A percentile compares a stretch with the other conserved stretches of the same genome.
Evolutionary conservation across 2,329 filamentous ascomycete species (phyloP).

Genomic region (Colletotrichum sp.): DNA sequence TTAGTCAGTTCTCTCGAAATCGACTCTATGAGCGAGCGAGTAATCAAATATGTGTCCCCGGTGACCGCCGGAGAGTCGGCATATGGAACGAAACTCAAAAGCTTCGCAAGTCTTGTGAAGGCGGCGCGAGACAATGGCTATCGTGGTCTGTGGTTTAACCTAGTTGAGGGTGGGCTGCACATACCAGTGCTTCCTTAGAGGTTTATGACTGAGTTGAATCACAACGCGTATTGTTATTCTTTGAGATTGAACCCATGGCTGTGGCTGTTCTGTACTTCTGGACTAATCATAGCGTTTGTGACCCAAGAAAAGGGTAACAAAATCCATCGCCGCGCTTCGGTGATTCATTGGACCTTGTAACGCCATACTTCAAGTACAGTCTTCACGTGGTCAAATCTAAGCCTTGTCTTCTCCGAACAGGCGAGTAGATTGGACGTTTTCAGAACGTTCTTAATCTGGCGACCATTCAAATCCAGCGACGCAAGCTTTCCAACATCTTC

Average conservation of each 20-base stretch:
- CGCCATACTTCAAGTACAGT: not conserved
- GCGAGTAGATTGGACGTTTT: not conserved
- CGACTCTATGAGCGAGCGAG: not conserved
- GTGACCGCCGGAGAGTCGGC: not conserved
- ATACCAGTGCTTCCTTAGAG: not conserved
- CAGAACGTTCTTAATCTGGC: not conserved
- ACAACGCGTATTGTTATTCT: not conserved
- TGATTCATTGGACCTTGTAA: not conserved
- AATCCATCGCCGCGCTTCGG: not conserved
- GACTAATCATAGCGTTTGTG: rapidly evolving
- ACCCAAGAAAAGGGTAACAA: not conserved
- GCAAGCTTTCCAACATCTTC: not conserved
- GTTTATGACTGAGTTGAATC: not conserved
- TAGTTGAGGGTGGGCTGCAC: not conserved
- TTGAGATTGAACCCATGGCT: not conserved
- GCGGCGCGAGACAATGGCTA: not conserved
- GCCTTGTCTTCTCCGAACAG: not conserved
- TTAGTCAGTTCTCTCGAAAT: not conserved
- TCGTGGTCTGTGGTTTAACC: not conserved
- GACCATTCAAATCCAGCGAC: not conserved
- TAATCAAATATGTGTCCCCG: not conserved
- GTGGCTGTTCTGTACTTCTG: not conserved
- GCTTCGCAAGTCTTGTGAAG: not conserved
- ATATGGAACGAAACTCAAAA: not conserved
- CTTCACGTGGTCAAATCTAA: not conserved